phyloP scores from a whole-genome alignment of 1,284 basidiomycete species.

The Inonotus hispidus region DNA sequence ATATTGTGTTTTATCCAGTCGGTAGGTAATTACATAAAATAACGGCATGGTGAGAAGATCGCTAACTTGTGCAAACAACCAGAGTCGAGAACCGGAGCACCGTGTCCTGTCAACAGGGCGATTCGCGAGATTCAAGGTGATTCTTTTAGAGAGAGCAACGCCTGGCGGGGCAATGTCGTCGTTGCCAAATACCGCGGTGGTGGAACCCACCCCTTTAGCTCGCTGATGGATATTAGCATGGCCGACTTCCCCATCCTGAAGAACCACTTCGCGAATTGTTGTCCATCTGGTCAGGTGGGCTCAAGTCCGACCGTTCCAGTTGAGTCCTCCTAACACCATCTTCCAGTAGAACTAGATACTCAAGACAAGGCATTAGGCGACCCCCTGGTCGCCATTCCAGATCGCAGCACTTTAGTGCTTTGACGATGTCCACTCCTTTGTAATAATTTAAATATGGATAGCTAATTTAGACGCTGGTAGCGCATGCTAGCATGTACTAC shows the following conservation, averaged over 20 bases:
- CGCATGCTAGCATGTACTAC: constrained; percentile 14
- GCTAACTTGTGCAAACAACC: background rate
- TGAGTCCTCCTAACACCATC: constrained; percentile 20
- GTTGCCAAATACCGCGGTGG: constrained; percentile 63
- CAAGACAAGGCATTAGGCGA: constrained; percentile 8
- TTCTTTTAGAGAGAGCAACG: constrained; percentile 49
- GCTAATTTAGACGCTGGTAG: constrained; percentile 14
- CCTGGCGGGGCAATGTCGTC: constrained; percentile 75
- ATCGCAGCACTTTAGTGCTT: constrained; percentile 16
- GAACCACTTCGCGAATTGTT: constrained; percentile 67
- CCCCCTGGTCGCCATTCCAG: constrained; percentile 14
- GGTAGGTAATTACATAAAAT: constrained; percentile 11
- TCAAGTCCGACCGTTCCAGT: constrained; percentile 22
- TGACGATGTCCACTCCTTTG: constrained; percentile 16
- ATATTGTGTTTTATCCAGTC: constrained; percentile 71
- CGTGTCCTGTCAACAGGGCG: constrained; percentile 71
- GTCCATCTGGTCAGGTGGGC: constrained; percentile 39
- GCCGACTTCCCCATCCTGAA: constrained; percentile 75
- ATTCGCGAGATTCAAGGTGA: constrained; percentile 66
- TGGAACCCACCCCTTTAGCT: constrained; percentile 51
- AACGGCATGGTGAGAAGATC: background rate
- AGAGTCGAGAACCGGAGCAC: constrained; percentile 68
- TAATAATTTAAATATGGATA: background rate
- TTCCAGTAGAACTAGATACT: constrained; percentile 13
- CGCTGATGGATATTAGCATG: constrained; percentile 68